Percentiles rank a stretch among this genome's conserved stretches.
phyloP scores from a whole-genome alignment of 345 rosid genomes.

The Acer yangbiense region DNA sequence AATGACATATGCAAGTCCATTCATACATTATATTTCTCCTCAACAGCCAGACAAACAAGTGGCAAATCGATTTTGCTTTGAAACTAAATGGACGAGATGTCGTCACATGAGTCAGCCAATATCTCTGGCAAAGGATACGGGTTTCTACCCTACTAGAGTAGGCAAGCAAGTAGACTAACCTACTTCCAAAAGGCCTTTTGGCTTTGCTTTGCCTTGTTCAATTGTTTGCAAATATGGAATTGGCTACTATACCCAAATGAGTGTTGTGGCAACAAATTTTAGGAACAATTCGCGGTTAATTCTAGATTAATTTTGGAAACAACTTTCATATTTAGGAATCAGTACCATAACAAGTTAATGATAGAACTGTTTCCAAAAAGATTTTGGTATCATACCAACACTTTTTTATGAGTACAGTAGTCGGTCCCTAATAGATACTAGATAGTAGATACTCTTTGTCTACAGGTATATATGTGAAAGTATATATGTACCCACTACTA shows the following conservation, averaged over 20 bases:
- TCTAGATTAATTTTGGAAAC: no score
- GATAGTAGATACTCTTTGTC: background rate
- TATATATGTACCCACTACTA: background rate
- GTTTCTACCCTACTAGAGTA: constrained; percentile 36
- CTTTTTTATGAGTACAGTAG: no score
- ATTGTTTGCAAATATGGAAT: no score
- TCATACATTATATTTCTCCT: no score
- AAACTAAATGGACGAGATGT: constrained; percentile 21
- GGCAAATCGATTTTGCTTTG: constrained; percentile 8
- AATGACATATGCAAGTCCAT: background rate
- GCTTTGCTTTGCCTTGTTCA: constrained; percentile 20
- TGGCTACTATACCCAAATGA: no score
- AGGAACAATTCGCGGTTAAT: no score
- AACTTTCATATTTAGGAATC: no score
- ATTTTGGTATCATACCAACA: no score
- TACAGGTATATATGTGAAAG: background rate
- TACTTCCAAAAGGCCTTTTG: constrained; percentile 19
- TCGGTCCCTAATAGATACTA: no score
- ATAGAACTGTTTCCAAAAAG: no score
- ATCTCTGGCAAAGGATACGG: constrained; percentile 57
- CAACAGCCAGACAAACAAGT: background rate
- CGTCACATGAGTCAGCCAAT: constrained; percentile 36
- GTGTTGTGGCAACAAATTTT: no score
- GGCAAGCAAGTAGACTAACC: constrained; percentile 18
- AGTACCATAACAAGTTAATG: no score